Base-by-base conservation (phyloP, 2,329 filamentous ascomycete species). In the Monosporascus sp. region DNA sequence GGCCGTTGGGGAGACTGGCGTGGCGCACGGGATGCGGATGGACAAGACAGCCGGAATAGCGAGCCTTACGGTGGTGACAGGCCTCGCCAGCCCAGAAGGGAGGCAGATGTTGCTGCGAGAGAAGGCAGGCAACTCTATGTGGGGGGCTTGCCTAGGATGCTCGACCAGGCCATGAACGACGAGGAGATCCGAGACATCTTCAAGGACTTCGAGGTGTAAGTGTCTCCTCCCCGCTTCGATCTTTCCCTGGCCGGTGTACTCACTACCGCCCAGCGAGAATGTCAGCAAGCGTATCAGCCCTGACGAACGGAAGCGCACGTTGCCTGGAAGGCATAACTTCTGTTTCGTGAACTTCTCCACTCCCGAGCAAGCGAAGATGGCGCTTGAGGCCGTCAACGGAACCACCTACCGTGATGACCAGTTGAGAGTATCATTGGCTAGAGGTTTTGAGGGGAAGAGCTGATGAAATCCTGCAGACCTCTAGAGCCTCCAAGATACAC, bases 331-430 rank as follows among this genome's bases (percentile, higher is more conserved):
- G 57, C 76, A 83, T 62, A 79, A 86, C 68, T 87, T 83, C 67
- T 81, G 82, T 60, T 87, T 87, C 54, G 80, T 87, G n/a, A 83
- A 87, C 60, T 77, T 87, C 52, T 72, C 71, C 48, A 80, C 74
- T 6, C 64, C 70, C 0, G 76, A 82, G 50, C 78, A 86, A 56
- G 81, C 81, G 0, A 67, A 75, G 36, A 67, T 68, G 9, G 83
- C 82, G 22, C 73, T 81, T 54, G 62, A 72, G 7, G 69, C 69
- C 2, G 55, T 82, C 14, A 62, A 74, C 50, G 71, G 72, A 2
- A 61, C 35, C 3, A n/a, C 22, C 1, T 67, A 65, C 44, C 54
- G 52, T 14, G 64, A 60, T 7, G 57, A 53, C 3, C 56, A 24
- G 15, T 51, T 68, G 37, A 66, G 62, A 45, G 62, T 67, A 24